Evolutionary conservation across 768 basidiomycete species (phyloP).

Genomic region (Leucocoprinus leucothites): DNA sequence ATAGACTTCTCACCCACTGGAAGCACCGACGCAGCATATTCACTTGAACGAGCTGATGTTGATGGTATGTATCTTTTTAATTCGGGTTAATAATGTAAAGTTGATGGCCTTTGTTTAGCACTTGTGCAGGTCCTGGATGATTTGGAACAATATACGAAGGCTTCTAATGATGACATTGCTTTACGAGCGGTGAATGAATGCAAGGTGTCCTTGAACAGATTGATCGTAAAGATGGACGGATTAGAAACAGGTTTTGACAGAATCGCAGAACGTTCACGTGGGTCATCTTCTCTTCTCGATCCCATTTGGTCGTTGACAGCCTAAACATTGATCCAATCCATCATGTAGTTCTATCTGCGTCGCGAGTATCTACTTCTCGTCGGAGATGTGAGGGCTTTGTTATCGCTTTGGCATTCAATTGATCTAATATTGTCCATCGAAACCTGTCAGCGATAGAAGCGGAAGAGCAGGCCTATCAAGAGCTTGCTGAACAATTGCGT

Average conservation of each 20-base stretch:
- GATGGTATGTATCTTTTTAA: conserved; percentile 48
- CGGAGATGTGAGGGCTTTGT: conserved; percentile 60
- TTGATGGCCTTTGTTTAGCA: conserved; percentile 31
- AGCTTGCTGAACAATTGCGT: conserved; percentile 66
- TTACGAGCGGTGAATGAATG: conserved; percentile 61
- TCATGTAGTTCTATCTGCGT: conserved; percentile 67
- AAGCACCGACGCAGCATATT: conserved; percentile 57
- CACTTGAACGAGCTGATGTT: conserved; percentile 69
- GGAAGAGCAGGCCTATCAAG: conserved; percentile 74
- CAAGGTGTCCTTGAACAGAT: conserved; percentile 59
- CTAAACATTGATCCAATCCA: conserved; percentile 10
- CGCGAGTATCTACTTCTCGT: conserved; percentile 63
- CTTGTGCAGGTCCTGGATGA: conserved; percentile 63
- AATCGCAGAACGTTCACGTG: conserved; percentile 82
- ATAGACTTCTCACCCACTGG: conserved; percentile 79
- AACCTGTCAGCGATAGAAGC: conserved; percentile 56
- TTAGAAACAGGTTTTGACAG: conserved; percentile 81
- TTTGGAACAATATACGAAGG: conserved; percentile 53
- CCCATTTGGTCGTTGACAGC: conserved; percentile 1
- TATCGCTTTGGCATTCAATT: neutral
- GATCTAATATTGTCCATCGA: conserved; percentile 11
- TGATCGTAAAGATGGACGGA: conserved; percentile 74
- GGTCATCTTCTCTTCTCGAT: conserved; percentile 25
- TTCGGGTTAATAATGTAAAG: conserved; percentile 10
- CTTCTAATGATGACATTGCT: conserved; percentile 42